phyloP scores from a whole-genome alignment of 495 filamentous ascomycete species.

The Talaromyces nanjingensis region DNA sequence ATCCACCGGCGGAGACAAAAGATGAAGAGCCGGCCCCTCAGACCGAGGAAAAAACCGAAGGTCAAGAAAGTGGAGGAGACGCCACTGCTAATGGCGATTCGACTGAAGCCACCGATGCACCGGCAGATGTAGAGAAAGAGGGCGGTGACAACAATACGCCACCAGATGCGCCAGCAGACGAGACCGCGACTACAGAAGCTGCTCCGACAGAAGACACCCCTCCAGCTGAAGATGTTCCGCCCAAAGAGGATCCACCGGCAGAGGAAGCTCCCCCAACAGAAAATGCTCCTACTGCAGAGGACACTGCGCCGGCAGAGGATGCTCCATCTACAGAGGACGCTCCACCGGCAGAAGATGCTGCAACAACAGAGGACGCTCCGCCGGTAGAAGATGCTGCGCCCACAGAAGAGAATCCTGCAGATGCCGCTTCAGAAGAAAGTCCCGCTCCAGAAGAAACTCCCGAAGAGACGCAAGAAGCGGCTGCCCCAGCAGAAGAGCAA shows the following conservation, averaged over 20 bases:
- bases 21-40: background rate
- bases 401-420: background rate
- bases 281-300: background rate
- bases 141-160: background rate
- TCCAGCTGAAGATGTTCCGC: background rate
- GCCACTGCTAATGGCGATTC: constrained; percentile 4
- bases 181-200: background rate
- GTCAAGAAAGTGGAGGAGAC: constrained; percentile 3
- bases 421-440: background rate
- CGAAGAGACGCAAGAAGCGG: background rate
- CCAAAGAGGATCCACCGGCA: background rate
- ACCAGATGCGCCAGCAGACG: background rate
- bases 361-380: constrained; percentile 1
- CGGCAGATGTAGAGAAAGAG: constrained; percentile 2
- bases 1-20: constrained; percentile 3
- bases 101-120: background rate
- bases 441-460: background rate
- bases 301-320: background rate
- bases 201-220: background rate
- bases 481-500: constrained; percentile 8
- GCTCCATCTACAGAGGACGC: background rate
- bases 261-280: background rate
- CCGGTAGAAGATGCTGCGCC: background rate
- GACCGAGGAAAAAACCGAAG: background rate
- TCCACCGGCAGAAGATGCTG: background rate